A percentile compares a stretch with the other conserved stretches of the same genome.
These are phyloP conservation scores for Euphrasia confusa DNA, from an alignment of 257 asterid species.

Conservation along the genomic window DNA sequence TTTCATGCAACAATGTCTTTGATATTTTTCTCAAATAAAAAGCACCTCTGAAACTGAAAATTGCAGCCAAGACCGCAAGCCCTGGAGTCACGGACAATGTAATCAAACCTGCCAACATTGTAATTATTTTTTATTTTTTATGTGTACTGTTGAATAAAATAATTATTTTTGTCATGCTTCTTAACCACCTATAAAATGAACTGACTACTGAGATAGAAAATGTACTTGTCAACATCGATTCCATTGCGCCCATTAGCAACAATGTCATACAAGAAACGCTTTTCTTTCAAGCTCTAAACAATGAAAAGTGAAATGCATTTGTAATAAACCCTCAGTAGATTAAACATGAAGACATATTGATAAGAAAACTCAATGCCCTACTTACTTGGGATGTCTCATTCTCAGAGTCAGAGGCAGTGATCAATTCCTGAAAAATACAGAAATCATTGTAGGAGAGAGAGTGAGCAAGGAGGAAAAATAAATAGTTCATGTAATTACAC, in stretches of 20 bases:
- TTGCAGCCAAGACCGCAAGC: conserved; percentile 92
- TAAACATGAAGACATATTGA: conserved; percentile 1
- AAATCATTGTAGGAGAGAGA: conserved; percentile 13
- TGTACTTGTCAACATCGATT: conserved; percentile 90
- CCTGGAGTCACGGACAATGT: conserved; percentile 83
- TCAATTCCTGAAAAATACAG: conserved; percentile 58
- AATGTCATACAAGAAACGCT: conserved; percentile 74
- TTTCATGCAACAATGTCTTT: conserved; percentile 1
- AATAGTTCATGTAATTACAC: conserved; percentile 5
- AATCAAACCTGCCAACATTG: conserved; percentile 66
- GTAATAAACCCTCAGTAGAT: conserved; percentile 10
- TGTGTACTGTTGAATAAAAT: conserved; percentile 11
- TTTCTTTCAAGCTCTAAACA: conserved; percentile 50
- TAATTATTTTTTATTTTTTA: conserved; percentile 14
- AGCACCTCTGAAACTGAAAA: conserved; percentile 71
- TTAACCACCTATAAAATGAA: conserved; percentile 16
- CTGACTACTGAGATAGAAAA: conserved; percentile 23
- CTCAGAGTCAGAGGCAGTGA: conserved; percentile 68
- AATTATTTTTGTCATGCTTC: conserved; percentile 9
- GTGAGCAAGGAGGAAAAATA: conserved; percentile 1
- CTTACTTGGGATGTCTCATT: conserved; percentile 48
- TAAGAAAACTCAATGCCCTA: conserved; percentile 21
- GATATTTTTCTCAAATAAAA: conserved; percentile 11
- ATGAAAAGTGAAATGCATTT: conserved; percentile 16
- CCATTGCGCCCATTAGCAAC: conserved; percentile 96